Evolutionary conservation across 1,284 basidiomycete species (phyloP).

Genomic region (Ceratobasidium sp.): DNA sequence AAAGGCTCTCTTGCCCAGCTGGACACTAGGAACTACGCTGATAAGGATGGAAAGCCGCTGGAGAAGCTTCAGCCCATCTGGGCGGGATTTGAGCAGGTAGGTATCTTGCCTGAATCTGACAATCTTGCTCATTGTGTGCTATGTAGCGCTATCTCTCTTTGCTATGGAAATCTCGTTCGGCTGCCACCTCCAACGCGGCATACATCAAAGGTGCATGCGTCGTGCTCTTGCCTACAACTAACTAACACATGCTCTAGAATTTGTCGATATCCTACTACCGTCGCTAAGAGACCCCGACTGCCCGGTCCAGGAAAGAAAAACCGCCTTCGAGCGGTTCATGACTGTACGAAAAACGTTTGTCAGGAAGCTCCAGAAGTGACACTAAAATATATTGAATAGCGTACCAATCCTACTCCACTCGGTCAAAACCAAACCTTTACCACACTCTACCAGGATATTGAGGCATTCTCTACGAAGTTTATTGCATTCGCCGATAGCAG

Average conservation of each 20-base stretch:
- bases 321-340: neutral
- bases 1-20: neutral
- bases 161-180: slow-evolving; percentile 2
- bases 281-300: neutral
- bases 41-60: slow-evolving; percentile 2
- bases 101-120: too few species aligned
- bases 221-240: neutral
- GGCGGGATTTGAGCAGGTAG: slow-evolving; percentile 8
- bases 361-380: neutral
- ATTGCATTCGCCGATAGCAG: neutral
- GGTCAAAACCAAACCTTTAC: slow-evolving; percentile 1
- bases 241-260: neutral
- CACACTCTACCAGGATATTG: slow-evolving; percentile 4
- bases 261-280: neutral
- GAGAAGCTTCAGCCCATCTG: slow-evolving; percentile 20
- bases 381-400: slow-evolving; percentile 1
- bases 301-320: neutral
- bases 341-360: neutral
- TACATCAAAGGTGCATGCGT: neutral
- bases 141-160: neutral
- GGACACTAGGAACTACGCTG: neutral
- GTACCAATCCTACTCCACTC: neutral
- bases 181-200: neutral
- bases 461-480: neutral
- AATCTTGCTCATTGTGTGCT: too few species aligned